These are phyloP conservation scores for Cordyceps sp. DNA, from an alignment of 2,329 filamentous ascomycete species.

Conservation along the genomic window DNA sequence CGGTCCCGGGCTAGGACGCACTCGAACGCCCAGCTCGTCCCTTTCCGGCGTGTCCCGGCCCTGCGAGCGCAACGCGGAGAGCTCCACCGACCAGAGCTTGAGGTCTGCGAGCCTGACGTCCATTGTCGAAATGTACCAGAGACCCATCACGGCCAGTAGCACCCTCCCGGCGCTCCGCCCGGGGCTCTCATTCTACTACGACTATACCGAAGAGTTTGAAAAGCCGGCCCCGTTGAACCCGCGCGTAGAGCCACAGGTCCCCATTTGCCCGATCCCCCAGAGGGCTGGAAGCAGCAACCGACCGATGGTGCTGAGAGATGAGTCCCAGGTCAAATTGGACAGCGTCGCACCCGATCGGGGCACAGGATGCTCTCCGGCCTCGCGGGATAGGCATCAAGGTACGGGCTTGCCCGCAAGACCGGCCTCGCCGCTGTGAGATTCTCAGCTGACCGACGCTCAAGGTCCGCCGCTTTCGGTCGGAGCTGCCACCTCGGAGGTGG, in stretches of 20 bases:
- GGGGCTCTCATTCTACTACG: slow-evolving; percentile 28
- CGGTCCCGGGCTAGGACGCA: slow-evolving; percentile 8
- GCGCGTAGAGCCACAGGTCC: slow-evolving; percentile 4
- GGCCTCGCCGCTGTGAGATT: too few relatives aligned
- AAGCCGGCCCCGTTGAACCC: slow-evolving; percentile 8
- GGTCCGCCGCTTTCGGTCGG: background rate
- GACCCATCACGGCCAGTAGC: slow-evolving; percentile 10
- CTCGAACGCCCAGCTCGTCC: slow-evolving; percentile 20
- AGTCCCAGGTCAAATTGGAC: slow-evolving; percentile 4
- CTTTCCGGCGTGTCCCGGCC: slow-evolving; percentile 10
- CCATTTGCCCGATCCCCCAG: slow-evolving; percentile 15
- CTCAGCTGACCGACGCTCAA: background rate
- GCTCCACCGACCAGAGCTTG: slow-evolving; percentile 18
- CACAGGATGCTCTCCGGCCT: background rate
- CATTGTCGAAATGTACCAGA: slow-evolving; percentile 29
- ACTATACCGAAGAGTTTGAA: slow-evolving; percentile 35
- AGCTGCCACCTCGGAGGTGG: background rate
- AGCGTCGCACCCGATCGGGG: background rate
- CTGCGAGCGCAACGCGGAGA: slow-evolving; percentile 15
- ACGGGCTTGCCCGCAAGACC: background rate
- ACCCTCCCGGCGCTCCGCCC: slow-evolving; percentile 12
- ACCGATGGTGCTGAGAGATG: slow-evolving; percentile 11
- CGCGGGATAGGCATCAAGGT: background rate
- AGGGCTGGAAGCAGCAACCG: slow-evolving; percentile 8
- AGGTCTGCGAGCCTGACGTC: slow-evolving; percentile 33